phyloP scores from a whole-genome alignment of 495 filamentous ascomycete species.

The Niebla homalea region DNA sequence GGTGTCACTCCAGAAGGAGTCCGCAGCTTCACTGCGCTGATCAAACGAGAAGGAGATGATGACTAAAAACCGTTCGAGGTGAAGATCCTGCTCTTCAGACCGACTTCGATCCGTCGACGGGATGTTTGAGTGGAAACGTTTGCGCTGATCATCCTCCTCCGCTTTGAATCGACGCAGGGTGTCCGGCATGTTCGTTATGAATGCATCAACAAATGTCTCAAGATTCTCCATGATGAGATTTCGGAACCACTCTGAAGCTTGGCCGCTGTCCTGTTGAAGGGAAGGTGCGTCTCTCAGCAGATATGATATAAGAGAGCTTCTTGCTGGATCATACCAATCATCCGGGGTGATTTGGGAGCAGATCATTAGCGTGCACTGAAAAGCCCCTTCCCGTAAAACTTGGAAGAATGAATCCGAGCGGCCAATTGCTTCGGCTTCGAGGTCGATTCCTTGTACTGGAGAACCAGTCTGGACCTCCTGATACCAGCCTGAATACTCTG shows the following conservation, averaged over 20 bases:
- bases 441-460: conserved; percentile 40
- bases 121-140: conserved; percentile 32
- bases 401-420: conserved; percentile 58
- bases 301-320: conserved; percentile 57
- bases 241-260: conserved; percentile 53
- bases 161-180: conserved; percentile 71
- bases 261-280: conserved; percentile 44
- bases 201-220: conserved; percentile 74
- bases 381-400: conserved; percentile 75
- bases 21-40: conserved; percentile 62
- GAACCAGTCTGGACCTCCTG: conserved; percentile 48
- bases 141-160: conserved; percentile 74
- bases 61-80: conserved; percentile 83
- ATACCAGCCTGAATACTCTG: conserved; percentile 84
- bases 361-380: conserved; percentile 79
- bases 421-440: conserved; percentile 51
- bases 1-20: conserved; percentile 76
- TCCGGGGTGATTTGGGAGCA: conserved; percentile 60
- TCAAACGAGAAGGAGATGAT: conserved; percentile 89
- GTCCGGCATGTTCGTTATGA: conserved; percentile 90
- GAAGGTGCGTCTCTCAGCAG: conserved; percentile 63
- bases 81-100: conserved; percentile 45
- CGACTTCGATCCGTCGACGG: conserved; percentile 32
- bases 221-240: conserved; percentile 60
- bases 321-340: conserved; percentile 73